Conservation (phyloP, 78 protist species). For the Emiliania huxleyi region DNA sequence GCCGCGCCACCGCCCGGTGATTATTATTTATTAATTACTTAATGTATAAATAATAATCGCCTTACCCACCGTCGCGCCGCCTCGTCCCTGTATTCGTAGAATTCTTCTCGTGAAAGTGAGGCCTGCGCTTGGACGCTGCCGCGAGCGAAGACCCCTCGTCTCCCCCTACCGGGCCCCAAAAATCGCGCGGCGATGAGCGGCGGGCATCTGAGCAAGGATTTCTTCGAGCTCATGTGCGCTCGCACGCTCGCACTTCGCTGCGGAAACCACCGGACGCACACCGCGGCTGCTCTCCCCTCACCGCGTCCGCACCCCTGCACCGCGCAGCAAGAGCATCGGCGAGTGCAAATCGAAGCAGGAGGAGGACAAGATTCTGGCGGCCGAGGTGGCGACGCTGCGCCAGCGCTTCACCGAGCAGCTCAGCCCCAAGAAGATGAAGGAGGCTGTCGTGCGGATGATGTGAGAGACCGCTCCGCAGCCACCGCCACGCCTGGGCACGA, state of each 20-base stretch:
- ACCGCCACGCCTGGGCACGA: no score
- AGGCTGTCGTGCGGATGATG: conserved; percentile 64
- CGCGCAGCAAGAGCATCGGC: conserved; percentile 42
- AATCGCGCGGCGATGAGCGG: conserved; percentile 1
- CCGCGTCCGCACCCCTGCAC: no score
- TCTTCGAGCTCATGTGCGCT: conserved; percentile 44
- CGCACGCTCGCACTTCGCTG: not conserved
- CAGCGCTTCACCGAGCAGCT: not conserved
- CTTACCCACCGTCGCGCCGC: no score
- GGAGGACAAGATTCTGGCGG: conserved; percentile 28
- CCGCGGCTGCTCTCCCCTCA: not conserved
- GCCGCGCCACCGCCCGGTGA: no score
- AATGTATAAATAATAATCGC: no score
- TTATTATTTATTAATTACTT: no score
- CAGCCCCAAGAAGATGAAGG: conserved; percentile 35
- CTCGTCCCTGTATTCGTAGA: no score
- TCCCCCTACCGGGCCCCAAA: no score
- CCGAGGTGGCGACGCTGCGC: conserved; percentile 7
- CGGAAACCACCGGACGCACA: not conserved
- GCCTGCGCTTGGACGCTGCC: no score
- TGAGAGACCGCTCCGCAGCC: no score
- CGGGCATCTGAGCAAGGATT: conserved; percentile 21
- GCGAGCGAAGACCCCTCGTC: no score
- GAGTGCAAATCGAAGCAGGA: conserved; percentile 58
- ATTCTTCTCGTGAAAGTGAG: no score